Evolutionary conservation across 1,284 basidiomycete species (phyloP).

Genomic region (Porphyrellus sp.): DNA sequence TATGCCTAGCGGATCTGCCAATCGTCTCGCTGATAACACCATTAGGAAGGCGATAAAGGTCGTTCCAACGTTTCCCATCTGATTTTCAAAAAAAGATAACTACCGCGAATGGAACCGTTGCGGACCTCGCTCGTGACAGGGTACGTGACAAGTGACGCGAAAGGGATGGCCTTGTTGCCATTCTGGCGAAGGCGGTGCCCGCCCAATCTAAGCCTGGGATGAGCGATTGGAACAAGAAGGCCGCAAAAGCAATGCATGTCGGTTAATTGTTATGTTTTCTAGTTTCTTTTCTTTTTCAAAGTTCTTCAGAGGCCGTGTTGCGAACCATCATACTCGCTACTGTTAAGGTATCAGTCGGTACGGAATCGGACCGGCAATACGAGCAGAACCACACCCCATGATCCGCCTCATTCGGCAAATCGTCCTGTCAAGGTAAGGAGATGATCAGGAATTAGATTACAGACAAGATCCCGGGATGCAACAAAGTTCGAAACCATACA

Average conservation of each 20-base stretch:
- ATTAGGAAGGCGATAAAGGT: conserved; percentile 20
- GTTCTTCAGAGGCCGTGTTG: conserved; percentile 5
- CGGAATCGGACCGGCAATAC: conserved; percentile 10
- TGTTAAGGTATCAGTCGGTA: conserved; percentile 1
- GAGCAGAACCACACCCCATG: conserved; percentile 10
- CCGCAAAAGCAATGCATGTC: conserved; percentile 2
- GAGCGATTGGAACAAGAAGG: neutral
- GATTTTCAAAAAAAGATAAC: conserved; percentile 17
- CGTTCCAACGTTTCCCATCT: conserved; percentile 13
- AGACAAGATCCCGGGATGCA: conserved; percentile 9
- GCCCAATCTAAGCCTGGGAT: neutral
- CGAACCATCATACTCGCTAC: conserved; percentile 6
- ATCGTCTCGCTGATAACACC: conserved; percentile 21
- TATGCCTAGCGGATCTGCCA: conserved; percentile 9
- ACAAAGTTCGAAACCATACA: conserved; percentile 27
- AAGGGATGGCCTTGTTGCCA: conserved; percentile 17
- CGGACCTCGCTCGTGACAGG: conserved; percentile 13
- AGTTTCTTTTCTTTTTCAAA: neutral
- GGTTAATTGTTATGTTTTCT: conserved; percentile 8
- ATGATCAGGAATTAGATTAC: conserved; percentile 20
- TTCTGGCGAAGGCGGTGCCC: conserved; percentile 22
- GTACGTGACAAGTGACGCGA: conserved; percentile 13
- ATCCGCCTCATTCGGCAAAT: conserved; percentile 20
- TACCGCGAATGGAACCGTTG: conserved; percentile 13
- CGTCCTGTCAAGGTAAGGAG: conserved; percentile 15